Evolutionary conservation across 495 filamentous ascomycete species (phyloP).

Genomic region (Apiosordaria backusii): DNA sequence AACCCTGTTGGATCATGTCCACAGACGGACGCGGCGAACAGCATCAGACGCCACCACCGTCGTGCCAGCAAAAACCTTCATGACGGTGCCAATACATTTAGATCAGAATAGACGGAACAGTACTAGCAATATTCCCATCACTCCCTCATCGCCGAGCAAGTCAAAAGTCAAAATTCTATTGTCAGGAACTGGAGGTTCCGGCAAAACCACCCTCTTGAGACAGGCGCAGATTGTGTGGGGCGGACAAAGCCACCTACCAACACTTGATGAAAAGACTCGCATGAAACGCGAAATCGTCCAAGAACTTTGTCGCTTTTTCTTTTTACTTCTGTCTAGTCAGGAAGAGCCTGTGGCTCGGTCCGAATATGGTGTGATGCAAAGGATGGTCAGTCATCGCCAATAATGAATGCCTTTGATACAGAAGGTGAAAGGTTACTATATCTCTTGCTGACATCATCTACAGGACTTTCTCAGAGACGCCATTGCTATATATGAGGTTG

Average conservation of each 20-base stretch:
- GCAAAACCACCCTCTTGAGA: not conserved
- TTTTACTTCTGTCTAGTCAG: not conserved
- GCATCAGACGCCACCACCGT: not conserved
- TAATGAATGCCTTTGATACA: too few relatives aligned
- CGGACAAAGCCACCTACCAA: not conserved
- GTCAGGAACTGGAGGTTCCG: not conserved
- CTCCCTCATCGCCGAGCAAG: not conserved
- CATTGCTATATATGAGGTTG: not conserved
- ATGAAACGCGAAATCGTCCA: not conserved
- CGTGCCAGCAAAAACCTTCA: not conserved
- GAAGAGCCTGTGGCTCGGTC: not conserved
- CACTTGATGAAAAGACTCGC: not conserved
- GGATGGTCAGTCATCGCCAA: not conserved
- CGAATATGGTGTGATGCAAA: not conserved
- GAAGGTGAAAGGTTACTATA: too few relatives aligned
- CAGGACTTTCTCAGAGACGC: not conserved
- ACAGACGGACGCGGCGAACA: not conserved
- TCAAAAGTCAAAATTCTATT: not conserved
- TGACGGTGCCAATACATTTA: not conserved
- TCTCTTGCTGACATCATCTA: not conserved
- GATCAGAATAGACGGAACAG: not conserved
- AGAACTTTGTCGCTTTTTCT: slow-evolving; percentile 3
- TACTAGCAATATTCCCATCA: not conserved
- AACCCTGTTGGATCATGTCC: not conserved
- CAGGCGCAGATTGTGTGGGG: not conserved